Evolutionary conservation across 768 basidiomycete species (phyloP), one percentile per base, ranked within the genome.

Genomic region (Lactarius psammicola): DNA sequence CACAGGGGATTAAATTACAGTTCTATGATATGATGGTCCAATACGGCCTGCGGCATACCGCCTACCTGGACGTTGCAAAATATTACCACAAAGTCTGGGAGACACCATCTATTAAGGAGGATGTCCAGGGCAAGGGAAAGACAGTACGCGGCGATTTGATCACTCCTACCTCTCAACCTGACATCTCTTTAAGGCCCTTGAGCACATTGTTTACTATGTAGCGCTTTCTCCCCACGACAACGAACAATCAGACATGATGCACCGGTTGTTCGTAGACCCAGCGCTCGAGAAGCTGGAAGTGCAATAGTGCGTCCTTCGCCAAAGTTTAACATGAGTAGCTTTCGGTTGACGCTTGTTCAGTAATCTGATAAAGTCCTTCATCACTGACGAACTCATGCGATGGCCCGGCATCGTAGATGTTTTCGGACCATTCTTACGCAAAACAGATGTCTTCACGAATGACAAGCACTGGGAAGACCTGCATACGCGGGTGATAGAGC

Each of bases 71-170:
- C 69, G 94, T 92, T 8, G 94, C 94, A 44, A 95, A 96, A 75
- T 88, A 95, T 72, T 98, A 95, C 75, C 84, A 96, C 78, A 95
- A 95, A 74, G 90, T 99, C 46, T 98, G 95, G 93, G 95, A 97
- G 74, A 98, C 96, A 17, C 92, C 95, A 7, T 88, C 92, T 55
- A 89, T 99, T 77, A 94, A 94, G 77, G 86, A 87, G 51, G 95
- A 97, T 69, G 85, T 82, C 46, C 82, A 75, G 23, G 85, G 81
- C 71, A 89, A 92, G 68, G 88, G 87, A 46, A 84, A 84, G 71
- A 79, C 84, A 54, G 90, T 90, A 74, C 62, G 88, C 73, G 18
- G 33, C 38, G 40, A 54, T 55, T 38, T 64, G 42, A 28, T 55
- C 23, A 53, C 2, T n/a, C 26, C 10, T 20, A 2, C 40, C 30